Base-by-base conservation (phyloP, 2,329 filamentous ascomycete genomes). In the Bisporella sp. region DNA sequence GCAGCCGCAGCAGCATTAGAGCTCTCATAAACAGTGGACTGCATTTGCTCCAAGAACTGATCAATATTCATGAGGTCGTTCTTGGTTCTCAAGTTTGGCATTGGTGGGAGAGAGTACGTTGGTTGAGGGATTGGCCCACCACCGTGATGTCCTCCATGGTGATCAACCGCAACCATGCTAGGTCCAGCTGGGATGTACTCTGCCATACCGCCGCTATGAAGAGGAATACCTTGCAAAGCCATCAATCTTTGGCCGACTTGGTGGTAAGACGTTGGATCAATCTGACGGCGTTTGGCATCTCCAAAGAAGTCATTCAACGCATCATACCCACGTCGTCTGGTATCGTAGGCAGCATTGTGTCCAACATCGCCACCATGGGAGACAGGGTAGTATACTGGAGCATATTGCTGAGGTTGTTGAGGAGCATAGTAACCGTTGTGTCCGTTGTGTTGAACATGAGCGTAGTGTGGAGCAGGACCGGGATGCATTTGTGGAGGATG, bases 21-120 rank as follows among this genome's bases (percentile, higher is more conserved):
- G 67, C 85, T 95, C 71, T 97, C 93, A 66, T 97, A 97, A 45
- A 97, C 89, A 43, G 92, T 96, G 57, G 86, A 84, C 71, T 96
- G 91, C 77, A 97, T 92, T 71, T 96, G 89, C 71, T 96, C 90
- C 49, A 99, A 80, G 68, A 97, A 88, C 64, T 90, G 87, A 68
- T 97, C 93, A 63, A 97, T 91, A 67, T 95, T 90, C 66, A 95
- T 75, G 41, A 99, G 76, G 66, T 99, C 93, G 67, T 83, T 90
- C 78, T 97, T 96, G 45, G 91, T 96, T 64, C 92, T 84, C 50
- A 95, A 78, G 62, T 90, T 95, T 45, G 84, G 83, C 74, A 95
- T 89, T 48, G 93, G 88, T 46, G 92, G 89, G 52, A 96, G 77
- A 55, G 89, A 89, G 71, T 96, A 96, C 63, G 78, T 76, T 47